Evolutionary conservation across 2,329 filamentous ascomycete genomes (phyloP).

Genomic region (Fusarium odoratissimum): DNA sequence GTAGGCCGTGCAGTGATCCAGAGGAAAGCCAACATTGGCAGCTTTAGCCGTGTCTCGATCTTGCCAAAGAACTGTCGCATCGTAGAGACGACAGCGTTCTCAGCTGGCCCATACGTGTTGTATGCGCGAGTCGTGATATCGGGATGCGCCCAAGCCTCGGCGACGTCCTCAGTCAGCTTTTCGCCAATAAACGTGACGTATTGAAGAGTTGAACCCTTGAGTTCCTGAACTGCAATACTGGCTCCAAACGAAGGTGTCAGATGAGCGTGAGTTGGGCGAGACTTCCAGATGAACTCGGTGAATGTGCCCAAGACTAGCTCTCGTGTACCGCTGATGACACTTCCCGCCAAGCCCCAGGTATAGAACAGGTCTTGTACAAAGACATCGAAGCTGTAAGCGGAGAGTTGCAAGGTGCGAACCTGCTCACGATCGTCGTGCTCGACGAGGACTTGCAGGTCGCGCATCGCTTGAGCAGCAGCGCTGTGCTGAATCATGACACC

Average conservation of each 20-base stretch:
- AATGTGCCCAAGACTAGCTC: slow-evolving; percentile 25
- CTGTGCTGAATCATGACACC: slow-evolving; percentile 31
- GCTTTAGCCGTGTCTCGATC: slow-evolving; percentile 18
- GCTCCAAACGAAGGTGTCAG: slow-evolving; percentile 27
- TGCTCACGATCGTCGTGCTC: slow-evolving; percentile 19
- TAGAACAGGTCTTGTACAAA: slow-evolving; percentile 29
- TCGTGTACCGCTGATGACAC: slow-evolving; percentile 15
- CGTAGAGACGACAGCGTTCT: slow-evolving; percentile 27
- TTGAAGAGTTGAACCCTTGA: slow-evolving; percentile 16
- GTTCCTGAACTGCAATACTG: slow-evolving; percentile 15
- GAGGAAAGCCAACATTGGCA: slow-evolving; percentile 22
- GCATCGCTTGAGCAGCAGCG: slow-evolving; percentile 20
- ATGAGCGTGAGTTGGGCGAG: slow-evolving; percentile 20
- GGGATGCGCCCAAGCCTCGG: slow-evolving; percentile 20
- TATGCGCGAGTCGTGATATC: slow-evolving; percentile 18
- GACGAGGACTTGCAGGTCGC: slow-evolving; percentile 19
- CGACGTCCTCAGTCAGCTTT: slow-evolving; percentile 27
- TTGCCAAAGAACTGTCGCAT: slow-evolving; percentile 21
- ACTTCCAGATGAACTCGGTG: slow-evolving; percentile 25
- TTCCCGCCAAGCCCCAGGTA: slow-evolving; percentile 15
- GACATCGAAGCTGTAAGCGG: slow-evolving; percentile 29
- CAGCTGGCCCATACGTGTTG: slow-evolving; percentile 19
- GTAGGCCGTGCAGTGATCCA: slow-evolving; percentile 16
- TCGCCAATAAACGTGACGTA: slow-evolving; percentile 26
- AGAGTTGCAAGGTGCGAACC: slow-evolving; percentile 18